Evolutionary conservation across 2,329 filamentous ascomycete species (phyloP), one percentile per base, ranked within the genome.

Genomic region (Trichoderma citrinoviride): DNA sequence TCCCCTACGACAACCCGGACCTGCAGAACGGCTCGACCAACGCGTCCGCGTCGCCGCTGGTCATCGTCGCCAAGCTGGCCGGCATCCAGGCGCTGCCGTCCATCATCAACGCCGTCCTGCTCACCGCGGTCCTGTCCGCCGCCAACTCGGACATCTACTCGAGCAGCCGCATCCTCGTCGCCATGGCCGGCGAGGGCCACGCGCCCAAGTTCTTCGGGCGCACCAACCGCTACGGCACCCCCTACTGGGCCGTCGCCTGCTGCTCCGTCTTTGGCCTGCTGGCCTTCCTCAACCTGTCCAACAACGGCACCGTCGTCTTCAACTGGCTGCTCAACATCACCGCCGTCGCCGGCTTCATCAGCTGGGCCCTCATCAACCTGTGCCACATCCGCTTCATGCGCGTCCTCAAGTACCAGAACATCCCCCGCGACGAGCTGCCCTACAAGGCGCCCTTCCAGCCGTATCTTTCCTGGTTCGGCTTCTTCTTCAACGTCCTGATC

Each of bases 91-190:
- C 85, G 3, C 83, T 92, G 4, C 84, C 87, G 6, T 80, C 85
- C 70, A 87, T 93, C 73, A 87, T 94, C 81, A 94, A 94, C 75
- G 90, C 87, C 17, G 87, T 92, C 7, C 85, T 94, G 10, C 81
- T 94, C 23, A 91, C 90, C 0, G 90, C 90, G 3, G 91, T 93
- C 7, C 86, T 92, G 70, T 91, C 90, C 0, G 90, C 91, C 6
- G 91, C 89, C 66, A 92, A 90, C 77, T 90, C 89, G 15, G 91
- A 91, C 77, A 83, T 93, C 66, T 92, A 91, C 78, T 90, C 88
- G 47, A 87, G 86, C 66, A 88, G 85, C 65, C 87, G 89, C 25
- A 87, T 90, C 46, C 80, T 92, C 41, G 82, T 91, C 67, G 87
- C 85, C 10, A 81, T 92, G 14, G 87, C 88, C 40, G 79, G 86